Conservation (phyloP, 176 grass and related monocot species). For the Ensete glaucum region DNA sequence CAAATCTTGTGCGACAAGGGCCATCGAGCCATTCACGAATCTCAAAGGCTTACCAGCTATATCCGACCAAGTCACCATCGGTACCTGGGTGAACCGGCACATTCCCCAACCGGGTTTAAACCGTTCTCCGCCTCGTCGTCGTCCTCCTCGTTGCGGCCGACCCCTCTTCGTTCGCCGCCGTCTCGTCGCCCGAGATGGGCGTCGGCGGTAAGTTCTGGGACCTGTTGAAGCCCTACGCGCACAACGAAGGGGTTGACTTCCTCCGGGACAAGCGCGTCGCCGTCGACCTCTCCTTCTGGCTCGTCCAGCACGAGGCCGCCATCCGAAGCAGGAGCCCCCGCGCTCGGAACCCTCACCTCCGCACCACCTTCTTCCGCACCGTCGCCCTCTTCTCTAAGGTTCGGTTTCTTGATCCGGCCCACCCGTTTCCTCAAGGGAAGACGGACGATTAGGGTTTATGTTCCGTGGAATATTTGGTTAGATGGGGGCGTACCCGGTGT, state of each 20-base stretch:
- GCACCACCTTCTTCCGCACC: slow-evolving; percentile 80
- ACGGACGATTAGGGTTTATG: background rate
- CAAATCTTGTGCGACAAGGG: too few species aligned
- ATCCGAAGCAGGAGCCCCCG: slow-evolving; percentile 33
- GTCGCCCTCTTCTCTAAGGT: slow-evolving; percentile 93
- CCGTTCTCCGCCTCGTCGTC: too few species aligned
- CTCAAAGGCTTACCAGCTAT: too few species aligned
- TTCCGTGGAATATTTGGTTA: slow-evolving; percentile 15
- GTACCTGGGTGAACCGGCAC: too few species aligned
- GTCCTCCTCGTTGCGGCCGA: too few species aligned
- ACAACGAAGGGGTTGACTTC: slow-evolving; percentile 47
- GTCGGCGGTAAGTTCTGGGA: slow-evolving; percentile 82
- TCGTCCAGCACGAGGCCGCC: slow-evolving; percentile 76
- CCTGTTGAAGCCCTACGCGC: slow-evolving; percentile 59
- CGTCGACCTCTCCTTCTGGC: slow-evolving; percentile 91
- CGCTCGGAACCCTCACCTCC: slow-evolving; percentile 57
- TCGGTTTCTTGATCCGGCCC: background rate
- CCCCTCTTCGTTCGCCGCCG: background rate
- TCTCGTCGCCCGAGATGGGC: slow-evolving; percentile 34
- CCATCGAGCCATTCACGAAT: too few species aligned
- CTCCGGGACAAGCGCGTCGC: slow-evolving; percentile 80
- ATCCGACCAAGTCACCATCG: too few species aligned
- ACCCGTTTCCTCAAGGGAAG: background rate
- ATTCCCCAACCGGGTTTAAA: too few species aligned
- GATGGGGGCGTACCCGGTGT: slow-evolving; percentile 91